Evolutionary conservation across 2,329 filamentous ascomycete species (phyloP).

Genomic region (Plenodomus lindquistii): DNA sequence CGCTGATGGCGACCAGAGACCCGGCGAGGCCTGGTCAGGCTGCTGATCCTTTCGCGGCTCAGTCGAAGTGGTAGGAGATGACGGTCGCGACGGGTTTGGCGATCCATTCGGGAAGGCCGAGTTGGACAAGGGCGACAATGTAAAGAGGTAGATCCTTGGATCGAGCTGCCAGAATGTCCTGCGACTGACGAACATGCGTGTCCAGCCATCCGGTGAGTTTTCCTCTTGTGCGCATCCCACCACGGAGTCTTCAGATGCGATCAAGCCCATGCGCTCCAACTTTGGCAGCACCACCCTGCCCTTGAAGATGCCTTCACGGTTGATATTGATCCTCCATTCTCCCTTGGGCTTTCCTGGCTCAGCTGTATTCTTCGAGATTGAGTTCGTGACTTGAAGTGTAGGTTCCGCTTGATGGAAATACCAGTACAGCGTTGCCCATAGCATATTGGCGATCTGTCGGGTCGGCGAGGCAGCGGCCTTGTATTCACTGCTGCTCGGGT

Average conservation of each 20-base stretch:
- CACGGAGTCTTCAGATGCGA: slow-evolving; percentile 73
- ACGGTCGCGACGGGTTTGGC: slow-evolving; percentile 55
- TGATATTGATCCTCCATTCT: slow-evolving; percentile 85
- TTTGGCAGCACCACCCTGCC: slow-evolving; percentile 83
- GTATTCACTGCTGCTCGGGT: slow-evolving; percentile 78
- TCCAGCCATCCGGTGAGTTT: slow-evolving; percentile 69
- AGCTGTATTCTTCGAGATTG: slow-evolving; percentile 66
- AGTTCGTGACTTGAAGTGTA: slow-evolving; percentile 63
- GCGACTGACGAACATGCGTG: slow-evolving; percentile 78
- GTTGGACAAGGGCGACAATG: slow-evolving; percentile 64
- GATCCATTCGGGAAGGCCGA: slow-evolving; percentile 56
- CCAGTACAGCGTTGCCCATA: slow-evolving; percentile 94
- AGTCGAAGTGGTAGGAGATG: slow-evolving; percentile 51
- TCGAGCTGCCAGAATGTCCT: slow-evolving; percentile 92
- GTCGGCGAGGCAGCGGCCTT: slow-evolving; percentile 80
- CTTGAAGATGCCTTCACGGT: slow-evolving; percentile 84
- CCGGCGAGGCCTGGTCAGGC: slow-evolving; percentile 35
- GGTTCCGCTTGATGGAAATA: slow-evolving; percentile 92
- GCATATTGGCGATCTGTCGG: slow-evolving; percentile 92
- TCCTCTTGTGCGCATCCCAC: slow-evolving; percentile 69
- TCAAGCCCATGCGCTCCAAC: slow-evolving; percentile 88
- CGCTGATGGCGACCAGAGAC: slow-evolving; percentile 47
- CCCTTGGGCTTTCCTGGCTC: slow-evolving; percentile 73
- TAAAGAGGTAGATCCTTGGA: slow-evolving; percentile 84
- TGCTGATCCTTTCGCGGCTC: slow-evolving; percentile 33